phyloP scores from a whole-genome alignment of 148 eudicot species.

The Talinum fruticosum region DNA sequence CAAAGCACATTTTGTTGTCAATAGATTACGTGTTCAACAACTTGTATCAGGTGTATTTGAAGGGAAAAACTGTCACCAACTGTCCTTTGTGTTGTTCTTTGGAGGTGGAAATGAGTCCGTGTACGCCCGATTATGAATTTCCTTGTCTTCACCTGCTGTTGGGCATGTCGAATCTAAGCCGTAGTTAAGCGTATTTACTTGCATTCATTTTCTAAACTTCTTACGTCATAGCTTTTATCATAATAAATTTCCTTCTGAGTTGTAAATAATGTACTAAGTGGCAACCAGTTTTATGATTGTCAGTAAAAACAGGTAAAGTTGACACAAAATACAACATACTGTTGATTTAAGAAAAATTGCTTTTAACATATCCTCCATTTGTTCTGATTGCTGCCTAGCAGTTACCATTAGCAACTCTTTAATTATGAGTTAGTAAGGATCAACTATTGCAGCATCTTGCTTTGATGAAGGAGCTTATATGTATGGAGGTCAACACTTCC shows the following conservation, averaged over 20 bases:
- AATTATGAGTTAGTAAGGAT: neutral
- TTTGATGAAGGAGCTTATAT: neutral
- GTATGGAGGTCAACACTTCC: too few relatives aligned
- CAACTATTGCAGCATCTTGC: neutral
- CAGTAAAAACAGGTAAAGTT: neutral
- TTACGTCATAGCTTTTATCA: neutral
- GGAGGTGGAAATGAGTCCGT: neutral
- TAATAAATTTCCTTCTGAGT: neutral
- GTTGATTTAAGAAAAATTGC: neutral
- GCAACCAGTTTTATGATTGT: neutral
- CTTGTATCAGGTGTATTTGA: neutral
- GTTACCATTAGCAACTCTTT: neutral
- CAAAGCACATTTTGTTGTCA: neutral
- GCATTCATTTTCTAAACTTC: neutral
- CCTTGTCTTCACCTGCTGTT: neutral
- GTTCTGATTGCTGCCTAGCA: too few relatives aligned
- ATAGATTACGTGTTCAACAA: too few relatives aligned
- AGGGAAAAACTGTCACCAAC: neutral
- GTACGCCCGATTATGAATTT: neutral
- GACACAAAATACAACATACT: neutral
- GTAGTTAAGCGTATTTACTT: neutral
- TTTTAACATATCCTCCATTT: too few relatives aligned
- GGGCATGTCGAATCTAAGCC: neutral
- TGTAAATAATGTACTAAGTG: too few relatives aligned
- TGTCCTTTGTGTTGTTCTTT: neutral